Base-by-base conservation (phyloP, 2,329 filamentous ascomycete species). In the Juglanconis juglandina region DNA sequence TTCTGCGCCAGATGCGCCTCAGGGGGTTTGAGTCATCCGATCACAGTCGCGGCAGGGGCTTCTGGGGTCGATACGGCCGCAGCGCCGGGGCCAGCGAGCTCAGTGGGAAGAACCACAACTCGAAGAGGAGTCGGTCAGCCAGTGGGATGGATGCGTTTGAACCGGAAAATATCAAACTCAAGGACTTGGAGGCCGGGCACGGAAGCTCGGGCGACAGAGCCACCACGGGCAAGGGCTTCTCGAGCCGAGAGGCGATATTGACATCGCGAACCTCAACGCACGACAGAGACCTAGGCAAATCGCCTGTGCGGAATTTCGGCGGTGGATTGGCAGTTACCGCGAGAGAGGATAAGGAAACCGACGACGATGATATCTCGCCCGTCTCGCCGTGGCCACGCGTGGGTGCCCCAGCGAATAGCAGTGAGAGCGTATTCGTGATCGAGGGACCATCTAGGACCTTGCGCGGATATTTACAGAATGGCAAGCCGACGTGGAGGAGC, bases 1-100 rank as follows among this genome's bases (percentile, higher is more conserved):
- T 85, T 1, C 76, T 85, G 41, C 79, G 81, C 41, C 71, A 72
- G n/a, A 73, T 77, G 71, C 75, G 71, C 63, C 69, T 83, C 11
- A 74, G 66, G 30, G 81, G 80, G 6, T 83, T 83, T 66, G 72
- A 74, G 4, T 74, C 77, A 0, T 76, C 74, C 44, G 72, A 73
- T 50, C 69, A 67, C 54, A 75, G 74, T 4, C 70, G 65, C 1
- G 66, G 63, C 5, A 68, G 71, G 24, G 74, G 68, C 32, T 68
- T 63, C 34, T 72, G 64, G 35, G 66, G 66, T 47, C 68, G 66
- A 35, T 75, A 72, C 5, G 69, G 68, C 4, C 69, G 68, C 44
- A 71, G 68, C 44, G 63, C 67, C 42, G 69, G 54, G 33, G 51
- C 44, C 10, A 24, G 33, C 7, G 56, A 52, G 3, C 44, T 53